Evolutionary conservation across 2,329 filamentous ascomycete species (phyloP), one percentile per base, ranked within the genome.

Genomic region (Fusarium liriodendri): DNA sequence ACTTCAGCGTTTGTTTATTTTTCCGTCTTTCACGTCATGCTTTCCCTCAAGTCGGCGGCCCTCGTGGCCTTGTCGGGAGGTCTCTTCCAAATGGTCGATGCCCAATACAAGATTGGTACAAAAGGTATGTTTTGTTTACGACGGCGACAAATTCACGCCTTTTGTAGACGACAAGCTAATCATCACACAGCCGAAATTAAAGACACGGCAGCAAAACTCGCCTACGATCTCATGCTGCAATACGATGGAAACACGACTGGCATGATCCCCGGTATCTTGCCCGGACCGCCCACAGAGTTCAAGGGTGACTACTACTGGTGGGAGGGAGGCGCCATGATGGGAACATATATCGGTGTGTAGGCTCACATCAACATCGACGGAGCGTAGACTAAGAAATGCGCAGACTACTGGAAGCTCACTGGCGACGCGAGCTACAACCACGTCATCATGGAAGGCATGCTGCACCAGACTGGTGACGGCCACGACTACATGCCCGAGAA

Each of bases 221-320:
- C 87, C 14, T 83, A 86, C 78, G 87, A 89, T 64, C 80, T 88
- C 18, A 85, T 89, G 80, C 76, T 83, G 16, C 86, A 85, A 75
- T 89, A 89, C 79, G 81, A 85, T 40, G 87, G 87, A 66, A 87
- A 89, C 73, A 76, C 84, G 67, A 82, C 86, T 1, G 88, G 88
- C 63, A 82, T 85, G 77, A 87, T 86, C 18, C 88, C 89, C 9
- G 89, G 89, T 37, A 90, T 89, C 74, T 80, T 90, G 13, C 88
- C 89, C 1, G 89, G 88, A 0, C 89, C 89, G 63, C 89, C 89
- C 73, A 79, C 80, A 2, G 78, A 79, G 35, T 72, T 79, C 18
- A 79, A 78, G 61, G 88, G 88, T 72, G 85, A 88, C 70, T 92
- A 92, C 80, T 94, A 93, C 85, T 94, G 92, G 92, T 94, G 92